Evolutionary conservation across 768 basidiomycete species (phyloP).

Genomic region (Auriscalpium microsporum): DNA sequence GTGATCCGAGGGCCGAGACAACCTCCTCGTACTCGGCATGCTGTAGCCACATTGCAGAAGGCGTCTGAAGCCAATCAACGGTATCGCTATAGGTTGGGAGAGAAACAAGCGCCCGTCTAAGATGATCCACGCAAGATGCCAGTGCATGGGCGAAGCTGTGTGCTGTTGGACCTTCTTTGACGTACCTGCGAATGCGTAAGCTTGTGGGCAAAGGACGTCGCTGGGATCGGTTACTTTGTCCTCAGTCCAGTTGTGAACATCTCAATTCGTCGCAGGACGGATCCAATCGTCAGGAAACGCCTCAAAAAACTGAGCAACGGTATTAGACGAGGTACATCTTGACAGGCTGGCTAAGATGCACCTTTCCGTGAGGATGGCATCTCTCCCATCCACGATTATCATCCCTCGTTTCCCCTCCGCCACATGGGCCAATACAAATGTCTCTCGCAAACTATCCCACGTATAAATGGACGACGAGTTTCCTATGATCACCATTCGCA

Average conservation of each 20-base stretch:
- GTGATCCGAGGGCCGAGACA: constrained; percentile 37
- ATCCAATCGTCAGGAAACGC: constrained; percentile 64
- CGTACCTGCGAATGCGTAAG: not conserved
- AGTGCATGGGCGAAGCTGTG: constrained; percentile 24
- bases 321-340: not conserved
- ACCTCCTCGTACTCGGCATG: constrained; percentile 19
- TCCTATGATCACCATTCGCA: constrained; percentile 54
- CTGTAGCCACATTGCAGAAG: constrained; percentile 19
- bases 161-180: constrained; percentile 13
- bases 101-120: constrained; percentile 13
- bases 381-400: constrained; percentile 48
- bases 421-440: constrained; percentile 42
- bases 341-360: constrained; percentile 13
- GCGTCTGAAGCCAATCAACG: not conserved
- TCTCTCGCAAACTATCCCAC: constrained; percentile 51
- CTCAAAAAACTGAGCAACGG: constrained; percentile 37
- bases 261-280: constrained; percentile 59
- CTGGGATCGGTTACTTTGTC: constrained; percentile 31
- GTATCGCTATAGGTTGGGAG: not conserved
- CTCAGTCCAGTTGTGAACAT: constrained; percentile 38
- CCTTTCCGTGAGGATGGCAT: constrained; percentile 52
- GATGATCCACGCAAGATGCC: constrained; percentile 17
- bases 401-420: constrained; percentile 26
- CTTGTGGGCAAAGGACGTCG: not conserved
- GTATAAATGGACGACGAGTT: constrained; percentile 56